phyloP scores from a whole-genome alignment of 768 basidiomycete species.

The Gautieria morchelliformis region DNA sequence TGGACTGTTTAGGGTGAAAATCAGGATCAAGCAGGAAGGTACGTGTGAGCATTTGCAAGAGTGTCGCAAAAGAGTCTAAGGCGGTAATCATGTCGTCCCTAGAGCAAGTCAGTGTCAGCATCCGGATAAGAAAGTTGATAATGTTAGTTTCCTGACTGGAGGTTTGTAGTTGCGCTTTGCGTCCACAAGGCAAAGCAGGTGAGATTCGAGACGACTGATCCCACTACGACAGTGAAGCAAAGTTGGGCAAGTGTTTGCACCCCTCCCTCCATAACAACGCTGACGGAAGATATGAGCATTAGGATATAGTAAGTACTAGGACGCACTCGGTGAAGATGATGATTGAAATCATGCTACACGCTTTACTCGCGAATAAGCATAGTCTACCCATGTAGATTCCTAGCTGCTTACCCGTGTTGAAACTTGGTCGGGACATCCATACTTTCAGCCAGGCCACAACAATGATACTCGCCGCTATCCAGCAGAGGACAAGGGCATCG shows the following conservation, averaged over 20 bases:
- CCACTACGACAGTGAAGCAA: slow-evolving; percentile 66
- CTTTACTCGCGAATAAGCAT: slow-evolving; percentile 24
- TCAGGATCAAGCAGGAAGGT: slow-evolving; percentile 75
- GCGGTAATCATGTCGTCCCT: slow-evolving; percentile 71
- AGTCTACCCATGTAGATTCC: neutral
- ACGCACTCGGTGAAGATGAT: slow-evolving; percentile 75
- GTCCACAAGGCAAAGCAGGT: slow-evolving; percentile 83
- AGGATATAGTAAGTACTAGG: neutral
- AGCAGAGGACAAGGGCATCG: slow-evolving; percentile 62
- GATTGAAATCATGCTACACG: slow-evolving; percentile 78
- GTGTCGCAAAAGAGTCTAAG: slow-evolving; percentile 79
- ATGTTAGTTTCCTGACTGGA: slow-evolving; percentile 36
- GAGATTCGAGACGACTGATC: slow-evolving; percentile 68
- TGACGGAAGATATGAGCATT: slow-evolving; percentile 22
- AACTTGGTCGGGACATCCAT: slow-evolving; percentile 82
- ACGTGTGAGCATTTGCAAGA: slow-evolving; percentile 70
- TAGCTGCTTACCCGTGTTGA: slow-evolving; percentile 64
- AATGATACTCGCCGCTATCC: slow-evolving; percentile 80
- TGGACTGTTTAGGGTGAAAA: slow-evolving; percentile 45
- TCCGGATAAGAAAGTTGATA: neutral
- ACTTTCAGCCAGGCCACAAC: slow-evolving; percentile 84
- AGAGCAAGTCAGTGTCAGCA: neutral
- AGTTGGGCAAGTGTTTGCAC: slow-evolving; percentile 63
- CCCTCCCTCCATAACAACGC: slow-evolving; percentile 86
- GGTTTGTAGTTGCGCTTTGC: slow-evolving; percentile 69